Evolutionary conservation across 495 filamentous ascomycete species (phyloP).

Genomic region (Penicillium atrosanguineum): DNA sequence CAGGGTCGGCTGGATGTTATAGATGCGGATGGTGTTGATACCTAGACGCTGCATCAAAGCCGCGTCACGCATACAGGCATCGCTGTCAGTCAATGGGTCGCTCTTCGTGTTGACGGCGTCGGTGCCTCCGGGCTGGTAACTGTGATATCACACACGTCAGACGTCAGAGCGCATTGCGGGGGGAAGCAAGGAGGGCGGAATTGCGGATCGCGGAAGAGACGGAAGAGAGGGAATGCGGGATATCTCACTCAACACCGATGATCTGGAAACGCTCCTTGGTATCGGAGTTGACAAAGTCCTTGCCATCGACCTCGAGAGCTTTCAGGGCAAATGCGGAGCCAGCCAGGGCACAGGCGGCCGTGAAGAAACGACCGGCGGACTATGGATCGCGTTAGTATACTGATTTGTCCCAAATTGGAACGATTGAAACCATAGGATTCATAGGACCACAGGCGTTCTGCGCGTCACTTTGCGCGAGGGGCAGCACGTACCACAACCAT

Average conservation of each 20-base stretch:
- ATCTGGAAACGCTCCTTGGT: constrained; percentile 83
- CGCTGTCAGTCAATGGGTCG: constrained; percentile 75
- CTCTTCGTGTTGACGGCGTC: constrained; percentile 67
- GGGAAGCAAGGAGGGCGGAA: background rate
- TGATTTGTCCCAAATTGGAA: background rate
- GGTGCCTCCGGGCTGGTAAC: constrained; percentile 88
- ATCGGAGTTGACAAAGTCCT: constrained; percentile 78
- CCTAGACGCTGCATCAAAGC: constrained; percentile 85
- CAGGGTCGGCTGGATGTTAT: constrained; percentile 80
- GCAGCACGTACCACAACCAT: constrained; percentile 23
- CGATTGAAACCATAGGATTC: background rate
- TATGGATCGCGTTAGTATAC: background rate
- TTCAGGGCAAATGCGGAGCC: constrained; percentile 64
- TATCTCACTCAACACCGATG: constrained; percentile 74
- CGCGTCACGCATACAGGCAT: constrained; percentile 83
- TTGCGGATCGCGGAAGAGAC: too few species aligned
- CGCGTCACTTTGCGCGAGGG: background rate
- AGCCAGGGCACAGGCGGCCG: constrained; percentile 41
- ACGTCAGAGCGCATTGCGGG: constrained; percentile 12
- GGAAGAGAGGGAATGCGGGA: background rate
- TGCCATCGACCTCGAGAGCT: constrained; percentile 68
- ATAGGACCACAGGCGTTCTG: background rate
- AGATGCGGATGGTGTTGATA: constrained; percentile 89
- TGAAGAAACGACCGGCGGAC: constrained; percentile 32
- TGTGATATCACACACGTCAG: constrained; percentile 18